Conservation (phyloP, 2,329 filamentous ascomycete species). For the Hymenoscyphus occultus region DNA sequence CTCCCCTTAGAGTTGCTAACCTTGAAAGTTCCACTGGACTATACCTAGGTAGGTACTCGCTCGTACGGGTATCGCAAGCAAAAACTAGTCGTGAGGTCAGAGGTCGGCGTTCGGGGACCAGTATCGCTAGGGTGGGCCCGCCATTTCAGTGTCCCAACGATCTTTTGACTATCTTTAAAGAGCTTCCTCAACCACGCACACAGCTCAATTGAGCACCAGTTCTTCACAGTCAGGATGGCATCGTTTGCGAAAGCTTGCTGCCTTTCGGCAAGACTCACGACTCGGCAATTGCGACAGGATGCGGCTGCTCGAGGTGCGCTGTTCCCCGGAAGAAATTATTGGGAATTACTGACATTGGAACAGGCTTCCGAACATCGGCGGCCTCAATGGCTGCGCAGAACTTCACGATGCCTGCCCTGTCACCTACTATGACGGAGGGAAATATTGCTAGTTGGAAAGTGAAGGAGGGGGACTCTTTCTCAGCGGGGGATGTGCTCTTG, state of each 20-base stretch:
- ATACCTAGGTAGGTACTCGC: background rate
- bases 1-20: conserved; percentile 13
- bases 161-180: conserved; percentile 15
- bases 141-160: conserved; percentile 27
- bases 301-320: conserved; percentile 56
- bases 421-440: conserved; percentile 90
- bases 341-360: conserved; percentile 19
- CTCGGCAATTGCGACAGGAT: conserved; percentile 52
- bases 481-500: conserved; percentile 79
- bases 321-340: conserved; percentile 15
- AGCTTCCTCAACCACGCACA: conserved; percentile 19
- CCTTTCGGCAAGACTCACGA: conserved; percentile 58
- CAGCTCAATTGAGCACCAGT: conserved; percentile 34
- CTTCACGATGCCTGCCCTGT: conserved; percentile 88
- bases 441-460: conserved; percentile 83
- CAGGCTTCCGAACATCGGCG: conserved; percentile 64
- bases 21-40: conserved; percentile 16
- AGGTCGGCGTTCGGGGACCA: conserved; percentile 24
- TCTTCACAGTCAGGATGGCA: conserved; percentile 52
- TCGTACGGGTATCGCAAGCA: conserved; percentile 12
- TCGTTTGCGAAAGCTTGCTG: conserved; percentile 64
- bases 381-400: conserved; percentile 72
- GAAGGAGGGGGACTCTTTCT: conserved; percentile 81
- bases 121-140: conserved; percentile 17
- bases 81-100: conserved; percentile 19